Percentiles rank a stretch among this genome's conserved stretches.
phyloP scores from a whole-genome alignment of 2,329 filamentous ascomycete species.

The Penicillium polonicum region DNA sequence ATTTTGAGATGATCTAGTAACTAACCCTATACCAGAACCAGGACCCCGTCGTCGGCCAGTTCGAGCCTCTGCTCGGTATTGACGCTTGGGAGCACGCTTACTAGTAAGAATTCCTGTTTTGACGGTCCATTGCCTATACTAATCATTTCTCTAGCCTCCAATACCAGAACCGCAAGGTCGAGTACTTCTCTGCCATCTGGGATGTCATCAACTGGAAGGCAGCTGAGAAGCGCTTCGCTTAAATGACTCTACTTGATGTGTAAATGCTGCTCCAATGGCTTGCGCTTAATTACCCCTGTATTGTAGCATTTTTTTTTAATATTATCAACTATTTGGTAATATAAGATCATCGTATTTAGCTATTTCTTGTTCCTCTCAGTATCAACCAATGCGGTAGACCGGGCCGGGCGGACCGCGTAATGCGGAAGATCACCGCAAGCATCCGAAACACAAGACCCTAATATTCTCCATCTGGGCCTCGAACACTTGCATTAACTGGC shows the following conservation, averaged over 20 bases:
- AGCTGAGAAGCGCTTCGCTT: constrained; percentile 72
- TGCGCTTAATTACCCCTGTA: constrained; percentile 15
- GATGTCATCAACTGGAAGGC: constrained; percentile 95
- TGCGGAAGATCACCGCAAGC: constrained; percentile 4
- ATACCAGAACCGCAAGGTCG: constrained; percentile 95
- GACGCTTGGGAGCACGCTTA: constrained; percentile 97
- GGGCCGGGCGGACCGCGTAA: constrained; percentile 13
- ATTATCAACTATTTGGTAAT: background rate
- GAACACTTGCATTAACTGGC: background rate
- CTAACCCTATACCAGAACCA: constrained; percentile 59
- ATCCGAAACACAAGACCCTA: constrained; percentile 6
- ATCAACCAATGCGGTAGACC: constrained; percentile 4
- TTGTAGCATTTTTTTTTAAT: constrained; percentile 19
- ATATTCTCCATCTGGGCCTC: constrained; percentile 1
- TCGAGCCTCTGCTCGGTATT: constrained; percentile 78
- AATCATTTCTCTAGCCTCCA: constrained; percentile 59
- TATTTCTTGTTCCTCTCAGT: background rate
- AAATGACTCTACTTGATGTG: constrained; percentile 25
- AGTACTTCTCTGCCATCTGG: constrained; percentile 93
- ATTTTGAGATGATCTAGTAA: background rate
- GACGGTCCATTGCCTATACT: constrained; percentile 13
- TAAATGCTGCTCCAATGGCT: constrained; percentile 10
- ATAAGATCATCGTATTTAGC: background rate
- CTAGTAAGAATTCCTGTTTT: constrained; percentile 55
- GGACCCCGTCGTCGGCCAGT: constrained; percentile 82